These are phyloP conservation scores for Lactifluus hygrophoroides DNA, from an alignment of 768 basidiomycete genomes.

Conservation along the genomic window DNA sequence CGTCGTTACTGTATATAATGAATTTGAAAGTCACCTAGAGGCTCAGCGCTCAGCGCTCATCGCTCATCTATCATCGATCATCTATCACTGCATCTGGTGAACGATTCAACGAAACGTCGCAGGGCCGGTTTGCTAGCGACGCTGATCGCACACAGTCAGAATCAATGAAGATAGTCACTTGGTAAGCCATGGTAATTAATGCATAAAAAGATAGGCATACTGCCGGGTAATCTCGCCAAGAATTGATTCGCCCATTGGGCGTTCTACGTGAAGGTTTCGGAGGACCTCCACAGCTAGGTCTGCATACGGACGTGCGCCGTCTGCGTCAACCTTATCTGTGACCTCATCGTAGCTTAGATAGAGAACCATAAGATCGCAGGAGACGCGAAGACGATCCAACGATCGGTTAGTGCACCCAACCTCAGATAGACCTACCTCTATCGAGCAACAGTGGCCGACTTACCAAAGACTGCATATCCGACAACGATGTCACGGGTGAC, in stretches of 20 bases:
- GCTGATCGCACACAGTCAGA: constrained; percentile 28
- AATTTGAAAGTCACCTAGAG: no score
- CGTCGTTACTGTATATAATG: no score
- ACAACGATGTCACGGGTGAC: no score
- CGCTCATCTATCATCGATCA: no score
- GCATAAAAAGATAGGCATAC: not conserved
- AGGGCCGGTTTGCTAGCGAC: constrained; percentile 21
- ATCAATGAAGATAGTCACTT: constrained; percentile 24
- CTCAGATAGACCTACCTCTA: constrained; percentile 26
- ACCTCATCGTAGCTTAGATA: constrained; percentile 45
- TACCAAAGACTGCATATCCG: no score
- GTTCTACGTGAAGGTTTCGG: not conserved
- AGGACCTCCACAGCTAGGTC: constrained; percentile 33
- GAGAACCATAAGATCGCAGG: constrained; percentile 44
- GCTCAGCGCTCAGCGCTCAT: no score
- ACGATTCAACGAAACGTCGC: constrained; percentile 31
- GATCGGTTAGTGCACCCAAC: not conserved
- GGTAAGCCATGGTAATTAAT: not conserved
- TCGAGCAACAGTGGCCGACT: no score
- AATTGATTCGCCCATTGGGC: not conserved
- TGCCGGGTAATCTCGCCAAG: not conserved
- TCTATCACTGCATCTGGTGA: constrained; percentile 32
- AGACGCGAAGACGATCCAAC: constrained; percentile 28
- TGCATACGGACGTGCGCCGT: constrained; percentile 27
- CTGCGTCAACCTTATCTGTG: constrained; percentile 33